Base-by-base conservation (phyloP, 257 asterid species). In the Solanum appendiculatum region DNA sequence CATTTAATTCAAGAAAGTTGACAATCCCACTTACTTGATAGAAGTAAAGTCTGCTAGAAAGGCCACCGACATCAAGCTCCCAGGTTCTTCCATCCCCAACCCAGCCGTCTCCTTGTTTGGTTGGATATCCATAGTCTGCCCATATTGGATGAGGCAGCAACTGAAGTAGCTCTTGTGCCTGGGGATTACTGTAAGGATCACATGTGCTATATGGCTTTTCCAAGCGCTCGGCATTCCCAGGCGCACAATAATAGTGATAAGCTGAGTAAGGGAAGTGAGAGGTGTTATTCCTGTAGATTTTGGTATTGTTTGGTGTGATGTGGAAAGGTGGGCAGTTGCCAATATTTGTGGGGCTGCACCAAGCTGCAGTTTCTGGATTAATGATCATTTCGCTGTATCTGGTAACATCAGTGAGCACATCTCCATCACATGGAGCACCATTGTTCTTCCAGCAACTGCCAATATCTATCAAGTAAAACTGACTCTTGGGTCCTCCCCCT, bases 401-500 rank as follows among this genome's bases (percentile, higher is more conserved):
- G 56, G 97, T 94, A 12, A 93, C 89, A 34, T 94, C 95, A 3
- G 95, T 91, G 27, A 85, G 85, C 40, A 91, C 92, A 70, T 94
- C 93, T n/a, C 97, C 95, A 13, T 94, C 90, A n/a, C 97, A 94
- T 1, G 94, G 94, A 36, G 80, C 73, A 2, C 97, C 96, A 51
- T 91, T 89, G 90, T 92, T 93, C 87, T 93, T 94, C 97, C 97
- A 94, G 89, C 97, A 94, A 89, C 97, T 93, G n/a, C 95, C 97
- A 0, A 94, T 93, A 90, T 92, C 95, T 29, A 94, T 91, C 90
- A 94, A 86, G 92, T 94, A 94, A 89, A 94, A 93, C 88, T 93
- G 95, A 91, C 97, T 93, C 88, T 92, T 93, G 3, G 94, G 92
- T 14, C 97, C 95, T 70, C 97, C 95, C 27, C 97, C 96, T 83